These are phyloP conservation scores for Cordyceps javanica DNA, from an alignment of 2,329 filamentous ascomycete genomes.

Conservation along the genomic window DNA sequence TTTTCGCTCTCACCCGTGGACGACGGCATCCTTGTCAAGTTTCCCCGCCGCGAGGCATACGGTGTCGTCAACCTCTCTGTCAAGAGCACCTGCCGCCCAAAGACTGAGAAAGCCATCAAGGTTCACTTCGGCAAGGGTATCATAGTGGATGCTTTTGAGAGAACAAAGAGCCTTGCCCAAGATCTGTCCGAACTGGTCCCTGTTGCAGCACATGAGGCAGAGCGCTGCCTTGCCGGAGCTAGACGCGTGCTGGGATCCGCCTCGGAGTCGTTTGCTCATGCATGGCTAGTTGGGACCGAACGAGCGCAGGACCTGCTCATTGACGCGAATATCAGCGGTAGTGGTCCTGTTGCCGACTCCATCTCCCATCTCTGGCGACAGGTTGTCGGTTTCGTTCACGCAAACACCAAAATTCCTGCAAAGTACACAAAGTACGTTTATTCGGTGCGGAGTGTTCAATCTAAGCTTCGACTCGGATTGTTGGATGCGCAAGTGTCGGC, in stretches of 20 bases:
- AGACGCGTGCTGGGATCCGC: slow-evolving; percentile 25
- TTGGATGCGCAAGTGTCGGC: slow-evolving; percentile 50
- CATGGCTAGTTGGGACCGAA: background rate
- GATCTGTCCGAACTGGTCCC: slow-evolving; percentile 35
- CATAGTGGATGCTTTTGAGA: slow-evolving; percentile 38
- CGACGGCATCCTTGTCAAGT: slow-evolving; percentile 46
- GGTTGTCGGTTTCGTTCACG: background rate
- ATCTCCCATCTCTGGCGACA: background rate
- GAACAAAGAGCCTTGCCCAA: slow-evolving; percentile 37
- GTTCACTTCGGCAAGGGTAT: slow-evolving; percentile 51
- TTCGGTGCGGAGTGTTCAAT: slow-evolving; percentile 18
- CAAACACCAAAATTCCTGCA: background rate
- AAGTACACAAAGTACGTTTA: slow-evolving; percentile 17
- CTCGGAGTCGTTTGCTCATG: slow-evolving; percentile 22
- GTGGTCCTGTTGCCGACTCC: background rate
- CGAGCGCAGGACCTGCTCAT: slow-evolving; percentile 1
- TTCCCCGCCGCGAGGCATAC: slow-evolving; percentile 48
- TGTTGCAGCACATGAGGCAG: slow-evolving; percentile 33
- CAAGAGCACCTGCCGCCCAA: slow-evolving; percentile 52
- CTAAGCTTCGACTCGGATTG: slow-evolving; percentile 39
- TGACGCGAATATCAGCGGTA: background rate
- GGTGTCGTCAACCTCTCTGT: slow-evolving; percentile 54
- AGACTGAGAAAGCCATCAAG: slow-evolving; percentile 54
- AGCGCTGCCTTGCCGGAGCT: slow-evolving; percentile 30
- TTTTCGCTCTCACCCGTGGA: slow-evolving; percentile 42